Conservation (phyloP, 768 basidiomycete species). For the Lyophyllum atratum region DNA sequence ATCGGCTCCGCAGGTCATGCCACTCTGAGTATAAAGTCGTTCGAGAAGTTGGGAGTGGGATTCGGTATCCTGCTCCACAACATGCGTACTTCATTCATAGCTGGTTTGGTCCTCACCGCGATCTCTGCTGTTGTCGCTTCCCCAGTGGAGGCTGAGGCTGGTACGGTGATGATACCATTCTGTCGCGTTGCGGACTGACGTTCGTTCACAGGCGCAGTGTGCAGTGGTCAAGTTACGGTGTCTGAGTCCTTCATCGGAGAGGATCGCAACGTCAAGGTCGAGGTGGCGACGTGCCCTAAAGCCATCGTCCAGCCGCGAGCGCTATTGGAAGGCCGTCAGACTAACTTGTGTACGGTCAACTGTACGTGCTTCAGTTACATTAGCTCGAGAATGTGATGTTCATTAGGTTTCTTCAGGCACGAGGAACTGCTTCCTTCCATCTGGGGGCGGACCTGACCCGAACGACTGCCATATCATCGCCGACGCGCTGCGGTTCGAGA, state of each 20-base stretch:
- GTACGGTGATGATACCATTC: not conserved
- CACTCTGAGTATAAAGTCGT: not conserved
- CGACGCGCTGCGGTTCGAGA: slow-evolving; percentile 47
- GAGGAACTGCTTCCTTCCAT: slow-evolving; percentile 46
- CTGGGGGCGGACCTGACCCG: slow-evolving; percentile 49
- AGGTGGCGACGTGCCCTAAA: slow-evolving; percentile 34
- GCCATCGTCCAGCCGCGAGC: slow-evolving; percentile 9
- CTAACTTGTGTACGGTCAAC: slow-evolving; percentile 42
- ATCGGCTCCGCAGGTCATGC: not conserved
- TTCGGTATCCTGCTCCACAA: not conserved
- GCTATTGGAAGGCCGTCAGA: slow-evolving; percentile 26
- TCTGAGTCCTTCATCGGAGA: slow-evolving; percentile 39
- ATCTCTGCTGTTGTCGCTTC: not conserved
- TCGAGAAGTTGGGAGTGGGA: too few relatives aligned
- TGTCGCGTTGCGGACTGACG: not conserved
- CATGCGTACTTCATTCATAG: slow-evolving; percentile 1
- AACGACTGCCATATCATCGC: slow-evolving; percentile 51
- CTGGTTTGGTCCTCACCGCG: not conserved
- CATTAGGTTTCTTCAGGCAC: slow-evolving; percentile 25
- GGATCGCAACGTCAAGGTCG: slow-evolving; percentile 43
- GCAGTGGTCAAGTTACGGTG: slow-evolving; percentile 22
- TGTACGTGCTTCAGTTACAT: slow-evolving; percentile 29
- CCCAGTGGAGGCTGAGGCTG: slow-evolving; percentile 1
- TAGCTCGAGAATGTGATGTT: too few relatives aligned
- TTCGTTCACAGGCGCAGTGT: slow-evolving; percentile 14